A percentile compares a stretch with the other conserved stretches of the same genome.
Evolutionary conservation across 1,284 basidiomycete genomes (phyloP).

Genomic region (Rhodotorula sp.): DNA sequence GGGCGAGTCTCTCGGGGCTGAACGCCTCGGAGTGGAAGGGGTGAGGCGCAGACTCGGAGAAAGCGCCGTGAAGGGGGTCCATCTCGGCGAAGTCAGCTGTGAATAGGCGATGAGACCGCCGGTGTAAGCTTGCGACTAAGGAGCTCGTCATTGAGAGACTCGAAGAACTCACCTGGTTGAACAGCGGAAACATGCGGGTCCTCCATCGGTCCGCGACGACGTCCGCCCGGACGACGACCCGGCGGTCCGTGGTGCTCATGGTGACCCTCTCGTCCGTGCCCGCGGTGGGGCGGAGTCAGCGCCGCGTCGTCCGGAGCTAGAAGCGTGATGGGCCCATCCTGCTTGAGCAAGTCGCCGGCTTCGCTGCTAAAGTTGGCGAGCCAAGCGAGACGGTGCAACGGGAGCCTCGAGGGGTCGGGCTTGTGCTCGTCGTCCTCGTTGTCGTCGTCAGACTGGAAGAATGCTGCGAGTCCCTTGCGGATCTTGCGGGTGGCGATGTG

Average conservation of each 20-base stretch:
- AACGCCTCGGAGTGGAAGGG: constrained; percentile 29
- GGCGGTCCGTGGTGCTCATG: background rate
- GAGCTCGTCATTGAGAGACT: background rate
- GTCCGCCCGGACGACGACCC: background rate
- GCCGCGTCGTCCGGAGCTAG: constrained; percentile 46
- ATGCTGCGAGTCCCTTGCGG: constrained; percentile 6
- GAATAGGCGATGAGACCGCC: too few relatives aligned
- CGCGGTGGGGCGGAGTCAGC: constrained; percentile 39
- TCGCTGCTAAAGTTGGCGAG: constrained; percentile 40
- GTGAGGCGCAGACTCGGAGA: constrained; percentile 17
- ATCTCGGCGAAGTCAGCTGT: background rate
- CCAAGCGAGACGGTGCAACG: constrained; percentile 43
- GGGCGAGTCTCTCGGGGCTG: constrained; percentile 9
- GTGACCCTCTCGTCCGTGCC: too few relatives aligned
- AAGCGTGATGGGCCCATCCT: constrained; percentile 37
- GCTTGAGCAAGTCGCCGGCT: constrained; percentile 18
- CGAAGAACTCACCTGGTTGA: background rate
- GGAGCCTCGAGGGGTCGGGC: constrained; percentile 29
- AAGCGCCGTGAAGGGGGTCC: background rate
- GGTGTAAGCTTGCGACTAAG: too few relatives aligned
- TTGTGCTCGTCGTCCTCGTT: constrained; percentile 2
- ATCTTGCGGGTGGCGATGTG: constrained; percentile 4
- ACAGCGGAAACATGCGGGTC: background rate
- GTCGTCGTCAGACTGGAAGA: background rate
- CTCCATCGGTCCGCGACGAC: background rate